Evolutionary conservation across 2,329 filamentous ascomycete genomes (phyloP).

Genomic region (Aspergillus oerlinghausenensis): DNA sequence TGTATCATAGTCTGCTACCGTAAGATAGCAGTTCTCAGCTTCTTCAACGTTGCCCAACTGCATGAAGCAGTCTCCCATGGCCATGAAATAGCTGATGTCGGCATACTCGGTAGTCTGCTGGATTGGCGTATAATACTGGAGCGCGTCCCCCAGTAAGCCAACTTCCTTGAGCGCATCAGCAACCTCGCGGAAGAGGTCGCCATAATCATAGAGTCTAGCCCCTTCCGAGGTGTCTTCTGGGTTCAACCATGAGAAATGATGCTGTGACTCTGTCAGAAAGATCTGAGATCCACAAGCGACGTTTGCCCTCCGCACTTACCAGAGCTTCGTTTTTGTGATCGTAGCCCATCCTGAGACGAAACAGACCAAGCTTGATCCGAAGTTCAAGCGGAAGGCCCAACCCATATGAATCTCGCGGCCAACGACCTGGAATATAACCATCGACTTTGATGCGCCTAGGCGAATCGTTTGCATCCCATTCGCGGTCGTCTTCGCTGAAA

Average conservation of each 20-base stretch:
- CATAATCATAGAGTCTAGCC: conserved; percentile 59
- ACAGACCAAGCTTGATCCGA: conserved; percentile 76
- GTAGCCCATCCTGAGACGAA: conserved; percentile 67
- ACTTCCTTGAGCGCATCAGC: conserved; percentile 55
- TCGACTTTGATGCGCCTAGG: conserved; percentile 60
- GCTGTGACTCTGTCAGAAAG: conserved; percentile 35
- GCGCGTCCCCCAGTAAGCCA: conserved; percentile 50
- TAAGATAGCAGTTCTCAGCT: conserved; percentile 73
- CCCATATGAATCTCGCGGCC: conserved; percentile 61
- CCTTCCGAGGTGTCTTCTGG: conserved; percentile 53
- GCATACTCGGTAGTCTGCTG: conserved; percentile 44
- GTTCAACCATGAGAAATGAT: conserved; percentile 66
- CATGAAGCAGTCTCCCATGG: conserved; percentile 60
- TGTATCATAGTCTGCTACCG: conserved; percentile 67
- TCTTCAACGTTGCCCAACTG: conserved; percentile 59
- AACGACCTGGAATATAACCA: conserved; percentile 55
- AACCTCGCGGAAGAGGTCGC: conserved; percentile 73
- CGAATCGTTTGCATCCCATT: conserved; percentile 75
- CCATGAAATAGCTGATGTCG: conserved; percentile 48
- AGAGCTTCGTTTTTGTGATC: conserved; percentile 64
- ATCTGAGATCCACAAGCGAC: neutral
- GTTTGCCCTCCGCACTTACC: conserved; percentile 44
- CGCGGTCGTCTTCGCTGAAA: conserved; percentile 69
- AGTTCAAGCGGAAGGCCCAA: conserved; percentile 73
- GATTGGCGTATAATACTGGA: conserved; percentile 55